Evolutionary conservation across 768 basidiomycete genomes (phyloP).

Genomic region (Mrakia hoshinonis): DNA sequence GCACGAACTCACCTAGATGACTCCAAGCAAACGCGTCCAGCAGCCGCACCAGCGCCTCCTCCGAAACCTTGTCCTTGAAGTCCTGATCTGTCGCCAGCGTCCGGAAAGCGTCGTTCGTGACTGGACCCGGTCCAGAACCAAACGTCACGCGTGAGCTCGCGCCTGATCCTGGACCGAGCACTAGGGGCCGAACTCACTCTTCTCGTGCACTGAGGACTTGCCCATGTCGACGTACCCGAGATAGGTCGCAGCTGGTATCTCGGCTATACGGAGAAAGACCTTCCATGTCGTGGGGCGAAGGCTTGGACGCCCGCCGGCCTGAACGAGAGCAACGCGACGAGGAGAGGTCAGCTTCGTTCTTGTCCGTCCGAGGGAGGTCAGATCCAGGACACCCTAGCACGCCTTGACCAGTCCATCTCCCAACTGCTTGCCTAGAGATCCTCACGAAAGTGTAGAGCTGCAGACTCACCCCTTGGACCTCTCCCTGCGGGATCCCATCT

Average conservation of each 20-base stretch:
- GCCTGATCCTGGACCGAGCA: neutral
- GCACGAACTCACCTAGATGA: slow-evolving; percentile 57
- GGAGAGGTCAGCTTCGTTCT: neutral
- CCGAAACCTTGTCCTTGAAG: slow-evolving; percentile 94
- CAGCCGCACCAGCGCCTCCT: slow-evolving; percentile 93
- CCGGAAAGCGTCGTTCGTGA: slow-evolving; percentile 41
- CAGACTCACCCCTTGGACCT: slow-evolving; percentile 2
- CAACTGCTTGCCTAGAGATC: neutral
- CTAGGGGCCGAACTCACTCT: slow-evolving; percentile 34
- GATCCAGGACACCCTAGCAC: no score
- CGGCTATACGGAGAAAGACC: slow-evolving; percentile 72
- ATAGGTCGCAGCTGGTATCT: slow-evolving; percentile 58
- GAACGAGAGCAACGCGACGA: neutral
- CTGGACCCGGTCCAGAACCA: slow-evolving; percentile 46
- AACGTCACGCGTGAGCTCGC: neutral
- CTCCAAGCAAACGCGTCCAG: slow-evolving; percentile 98
- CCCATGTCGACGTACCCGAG: slow-evolving; percentile 37
- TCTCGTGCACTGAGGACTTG: slow-evolving; percentile 38
- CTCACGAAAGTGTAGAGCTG: neutral
- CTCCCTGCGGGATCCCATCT: slow-evolving; percentile 17
- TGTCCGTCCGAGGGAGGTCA: no score
- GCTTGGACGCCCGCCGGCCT: slow-evolving; percentile 34
- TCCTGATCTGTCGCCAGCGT: slow-evolving; percentile 92
- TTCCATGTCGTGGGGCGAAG: slow-evolving; percentile 91
- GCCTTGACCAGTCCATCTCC: neutral